These are phyloP conservation scores for Cystobasidium onofrii DNA, from an alignment of 768 basidiomycete genomes.

Conservation along the genomic window DNA sequence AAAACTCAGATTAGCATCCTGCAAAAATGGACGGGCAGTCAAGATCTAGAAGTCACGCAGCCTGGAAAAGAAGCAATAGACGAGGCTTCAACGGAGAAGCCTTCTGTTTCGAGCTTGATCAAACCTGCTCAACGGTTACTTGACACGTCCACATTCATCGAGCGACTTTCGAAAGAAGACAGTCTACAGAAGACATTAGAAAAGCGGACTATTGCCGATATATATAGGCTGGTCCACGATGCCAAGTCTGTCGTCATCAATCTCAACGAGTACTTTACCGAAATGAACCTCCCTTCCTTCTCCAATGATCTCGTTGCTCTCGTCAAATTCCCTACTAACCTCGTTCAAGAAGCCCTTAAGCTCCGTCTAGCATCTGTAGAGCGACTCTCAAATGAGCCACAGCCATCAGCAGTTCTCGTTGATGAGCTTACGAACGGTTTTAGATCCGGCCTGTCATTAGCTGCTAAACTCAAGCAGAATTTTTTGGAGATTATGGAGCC, in stretches of 20 bases:
- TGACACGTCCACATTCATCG: constrained; percentile 62
- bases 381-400: constrained; percentile 75
- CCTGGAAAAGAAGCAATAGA: constrained; percentile 54
- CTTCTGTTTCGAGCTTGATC: neutral
- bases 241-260: constrained; percentile 80
- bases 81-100: constrained; percentile 51
- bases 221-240: constrained; percentile 72
- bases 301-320: constrained; percentile 79
- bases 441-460: constrained; percentile 78
- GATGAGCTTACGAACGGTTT: constrained; percentile 91
- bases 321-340: constrained; percentile 91
- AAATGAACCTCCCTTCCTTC: constrained; percentile 86
- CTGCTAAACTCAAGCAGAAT: constrained; percentile 89
- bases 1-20: constrained; percentile 69
- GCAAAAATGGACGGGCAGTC: constrained; percentile 87
- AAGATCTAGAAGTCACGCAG: constrained; percentile 76
- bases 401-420: constrained; percentile 80
- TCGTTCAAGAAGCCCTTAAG: constrained; percentile 82
- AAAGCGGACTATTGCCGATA: constrained; percentile 58
- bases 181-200: constrained; percentile 91
- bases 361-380: constrained; percentile 61
- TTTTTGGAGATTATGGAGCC: constrained; percentile 84
- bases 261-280: constrained; percentile 63
- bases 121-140: constrained; percentile 26
- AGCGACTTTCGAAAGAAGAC: constrained; percentile 88